These are phyloP conservation scores for Clarkia xantiana DNA, from an alignment of 345 rosid species.

Conservation along the genomic window DNA sequence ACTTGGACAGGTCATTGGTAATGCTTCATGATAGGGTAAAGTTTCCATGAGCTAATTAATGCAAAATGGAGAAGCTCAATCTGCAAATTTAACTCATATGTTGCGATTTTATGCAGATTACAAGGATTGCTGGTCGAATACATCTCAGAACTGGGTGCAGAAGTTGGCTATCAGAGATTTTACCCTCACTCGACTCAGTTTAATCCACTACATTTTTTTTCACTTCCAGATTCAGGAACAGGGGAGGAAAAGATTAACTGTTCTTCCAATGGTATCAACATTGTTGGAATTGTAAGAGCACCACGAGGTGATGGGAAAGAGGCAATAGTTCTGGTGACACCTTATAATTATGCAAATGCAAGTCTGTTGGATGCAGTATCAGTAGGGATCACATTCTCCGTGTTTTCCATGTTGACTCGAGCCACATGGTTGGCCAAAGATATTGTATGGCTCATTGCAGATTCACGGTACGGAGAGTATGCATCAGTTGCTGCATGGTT, in stretches of 20 bases:
- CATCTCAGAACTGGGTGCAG: slow-evolving; percentile 68
- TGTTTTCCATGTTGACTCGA: slow-evolving; percentile 67
- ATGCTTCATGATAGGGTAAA: no score
- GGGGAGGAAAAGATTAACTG: slow-evolving; percentile 37
- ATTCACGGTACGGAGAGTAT: slow-evolving; percentile 74
- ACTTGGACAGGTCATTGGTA: no score
- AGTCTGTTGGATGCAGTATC: slow-evolving; percentile 38
- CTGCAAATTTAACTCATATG: no score
- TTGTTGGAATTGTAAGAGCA: slow-evolving; percentile 72
- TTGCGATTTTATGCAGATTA: slow-evolving; percentile 15
- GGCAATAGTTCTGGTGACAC: slow-evolving; percentile 85
- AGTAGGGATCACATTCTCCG: slow-evolving; percentile 47
- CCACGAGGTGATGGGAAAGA: slow-evolving; percentile 94
- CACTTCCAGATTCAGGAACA: slow-evolving; percentile 30
- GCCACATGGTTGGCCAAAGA: slow-evolving; percentile 95
- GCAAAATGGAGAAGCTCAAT: no score
- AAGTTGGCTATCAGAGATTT: slow-evolving; percentile 73
- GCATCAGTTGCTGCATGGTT: slow-evolving; percentile 79
- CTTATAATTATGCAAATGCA: slow-evolving; percentile 43
- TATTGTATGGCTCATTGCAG: slow-evolving; percentile 78
- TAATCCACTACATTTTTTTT: slow-evolving; percentile 74
- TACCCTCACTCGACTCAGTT: slow-evolving; percentile 40
- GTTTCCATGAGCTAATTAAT: no score
- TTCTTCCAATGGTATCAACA: slow-evolving; percentile 36
- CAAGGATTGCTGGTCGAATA: slow-evolving; percentile 43